These are phyloP conservation scores for Gossypium stocksii DNA, from an alignment of 345 rosid species.

Conservation along the genomic window DNA sequence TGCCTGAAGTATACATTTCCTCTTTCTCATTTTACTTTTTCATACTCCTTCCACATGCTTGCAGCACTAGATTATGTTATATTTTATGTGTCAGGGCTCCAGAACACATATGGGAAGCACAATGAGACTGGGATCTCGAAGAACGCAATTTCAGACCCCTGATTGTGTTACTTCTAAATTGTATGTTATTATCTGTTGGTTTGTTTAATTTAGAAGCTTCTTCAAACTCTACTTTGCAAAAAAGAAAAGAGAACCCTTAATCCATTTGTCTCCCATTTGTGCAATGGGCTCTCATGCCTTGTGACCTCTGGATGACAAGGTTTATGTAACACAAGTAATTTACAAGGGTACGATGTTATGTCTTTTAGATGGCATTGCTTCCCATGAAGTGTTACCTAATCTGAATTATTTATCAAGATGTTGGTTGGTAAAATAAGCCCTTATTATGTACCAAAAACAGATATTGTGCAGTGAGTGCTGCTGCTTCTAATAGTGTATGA, in stretches of 20 bases:
- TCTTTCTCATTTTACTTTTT: not conserved
- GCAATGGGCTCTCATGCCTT: constrained; percentile 10
- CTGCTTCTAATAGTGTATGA: not conserved
- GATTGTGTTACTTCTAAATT: constrained; percentile 79
- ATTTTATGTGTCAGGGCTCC: constrained; percentile 59
- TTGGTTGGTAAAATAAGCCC: not conserved
- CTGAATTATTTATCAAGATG: not conserved
- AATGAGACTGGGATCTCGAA: constrained; percentile 93
- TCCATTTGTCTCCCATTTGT: constrained; percentile 6
- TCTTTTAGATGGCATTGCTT: not conserved
- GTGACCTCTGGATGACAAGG: not conserved
- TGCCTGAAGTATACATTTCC: constrained; percentile 78
- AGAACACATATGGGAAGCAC: constrained; percentile 99
- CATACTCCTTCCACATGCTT: not conserved
- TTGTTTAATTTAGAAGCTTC: constrained; percentile 2
- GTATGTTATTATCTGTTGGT: constrained; percentile 38
- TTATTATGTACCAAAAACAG: not conserved
- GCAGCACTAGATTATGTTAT: constrained; percentile 13
- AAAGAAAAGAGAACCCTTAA: constrained; percentile 2
- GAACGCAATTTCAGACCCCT: constrained; percentile 58
- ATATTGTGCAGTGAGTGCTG: not conserved
- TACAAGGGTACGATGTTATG: not conserved
- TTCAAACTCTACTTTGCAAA: not conserved
- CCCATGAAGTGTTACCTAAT: not conserved
- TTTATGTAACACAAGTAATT: not conserved